Conservation (phyloP, 805 yeast genomes). For the Komagataella mondaviorum region DNA sequence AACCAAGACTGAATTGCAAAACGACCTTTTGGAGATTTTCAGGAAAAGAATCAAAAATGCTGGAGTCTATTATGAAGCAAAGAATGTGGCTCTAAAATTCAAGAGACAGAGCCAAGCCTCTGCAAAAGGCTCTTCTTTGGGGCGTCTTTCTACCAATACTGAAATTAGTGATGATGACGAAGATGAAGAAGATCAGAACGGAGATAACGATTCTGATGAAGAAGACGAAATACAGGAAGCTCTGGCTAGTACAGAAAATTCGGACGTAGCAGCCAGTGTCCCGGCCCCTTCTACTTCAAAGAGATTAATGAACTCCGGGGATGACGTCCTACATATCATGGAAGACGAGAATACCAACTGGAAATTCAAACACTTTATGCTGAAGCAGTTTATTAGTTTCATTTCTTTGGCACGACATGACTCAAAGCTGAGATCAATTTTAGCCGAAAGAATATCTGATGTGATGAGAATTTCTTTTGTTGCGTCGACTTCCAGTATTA, state of each 20-base stretch:
- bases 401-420: slow-evolving; percentile 25
- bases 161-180: background rate
- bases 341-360: slow-evolving; percentile 45
- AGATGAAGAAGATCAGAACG: slow-evolving; percentile 3
- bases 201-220: slow-evolving; percentile 8
- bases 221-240: slow-evolving; percentile 1
- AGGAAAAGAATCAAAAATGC: slow-evolving; percentile 16
- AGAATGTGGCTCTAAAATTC: background rate
- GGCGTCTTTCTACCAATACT: background rate
- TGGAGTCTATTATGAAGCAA: slow-evolving; percentile 14
- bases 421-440: slow-evolving; percentile 20
- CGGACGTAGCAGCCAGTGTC: slow-evolving; percentile 7
- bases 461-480: slow-evolving; percentile 67
- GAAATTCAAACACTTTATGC: slow-evolving; percentile 37
- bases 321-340: slow-evolving; percentile 9
- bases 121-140: background rate
- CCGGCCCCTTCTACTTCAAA: slow-evolving; percentile 2
- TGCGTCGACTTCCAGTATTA: slow-evolving; percentile 63
- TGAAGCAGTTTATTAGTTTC: slow-evolving; percentile 30
- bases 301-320: background rate
- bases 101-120: background rate
- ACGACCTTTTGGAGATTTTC: slow-evolving; percentile 11
- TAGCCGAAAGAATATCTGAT: slow-evolving; percentile 40
- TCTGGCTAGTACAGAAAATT: background rate
- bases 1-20: slow-evolving; percentile 11